Conservation (phyloP, 441 rosid species). For the Pelargonium myrrhifolium region DNA sequence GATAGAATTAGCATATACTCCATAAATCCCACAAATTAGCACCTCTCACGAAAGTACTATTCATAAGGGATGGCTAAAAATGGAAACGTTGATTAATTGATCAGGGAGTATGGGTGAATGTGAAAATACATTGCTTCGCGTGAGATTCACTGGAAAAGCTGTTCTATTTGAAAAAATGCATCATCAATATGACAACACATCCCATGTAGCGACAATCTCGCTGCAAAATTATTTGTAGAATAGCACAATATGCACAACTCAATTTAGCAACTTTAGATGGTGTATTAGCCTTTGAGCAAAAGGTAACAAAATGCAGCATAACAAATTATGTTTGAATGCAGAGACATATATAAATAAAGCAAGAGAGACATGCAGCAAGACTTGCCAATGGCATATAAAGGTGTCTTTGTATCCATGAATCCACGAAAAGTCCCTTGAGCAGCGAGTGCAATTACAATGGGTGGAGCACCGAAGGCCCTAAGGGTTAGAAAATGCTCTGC, state of each 20-base stretch:
- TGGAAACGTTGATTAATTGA: too few species aligned
- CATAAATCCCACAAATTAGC: too few species aligned
- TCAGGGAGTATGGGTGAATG: too few species aligned
- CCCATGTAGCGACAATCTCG: too few species aligned
- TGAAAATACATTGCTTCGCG: too few species aligned
- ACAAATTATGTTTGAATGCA: neutral
- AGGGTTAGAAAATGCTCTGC: conserved; percentile 70
- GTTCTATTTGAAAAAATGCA: too few species aligned
- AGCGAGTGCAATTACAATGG: conserved; percentile 88
- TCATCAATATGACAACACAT: too few species aligned
- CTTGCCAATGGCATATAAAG: conserved; percentile 89
- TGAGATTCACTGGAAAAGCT: too few species aligned
- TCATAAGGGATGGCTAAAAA: too few species aligned
- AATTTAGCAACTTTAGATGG: neutral
- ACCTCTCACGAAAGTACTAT: too few species aligned
- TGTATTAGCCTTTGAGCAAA: neutral
- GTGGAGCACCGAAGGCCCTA: conserved; percentile 89
- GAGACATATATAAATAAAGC: neutral
- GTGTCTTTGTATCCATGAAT: conserved; percentile 85
- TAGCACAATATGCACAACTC: neutral
- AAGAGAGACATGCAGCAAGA: conserved; percentile 19
- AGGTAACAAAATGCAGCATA: neutral
- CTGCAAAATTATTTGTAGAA: neutral
- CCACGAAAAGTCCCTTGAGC: conserved; percentile 96
- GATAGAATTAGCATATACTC: neutral